Evolutionary conservation across 2,329 filamentous ascomycete species (phyloP), one percentile per base, ranked within the genome.

Genomic region (Pseudocercospora musae): DNA sequence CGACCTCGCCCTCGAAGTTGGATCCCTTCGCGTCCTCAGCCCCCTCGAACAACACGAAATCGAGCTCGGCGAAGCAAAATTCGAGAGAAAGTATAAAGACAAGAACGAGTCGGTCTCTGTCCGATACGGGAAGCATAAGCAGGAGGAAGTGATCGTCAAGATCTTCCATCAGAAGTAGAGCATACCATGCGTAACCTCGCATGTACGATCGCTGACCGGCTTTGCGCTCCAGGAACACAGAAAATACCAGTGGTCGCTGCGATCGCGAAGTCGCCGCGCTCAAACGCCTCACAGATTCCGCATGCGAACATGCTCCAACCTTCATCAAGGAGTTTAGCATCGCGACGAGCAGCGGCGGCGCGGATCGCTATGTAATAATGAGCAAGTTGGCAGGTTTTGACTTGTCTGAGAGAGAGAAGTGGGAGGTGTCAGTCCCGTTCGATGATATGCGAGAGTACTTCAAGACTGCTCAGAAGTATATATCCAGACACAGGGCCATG

Each of bases 281-380:
- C 20, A 55, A 60, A 29, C 9, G 15, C 5, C 50, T 60, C 13
- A 60, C 58, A 6, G 21, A 25, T 10, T n/a, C 10, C 13, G 15
- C 21, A 2, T 60, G 58, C 50, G 21, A 55, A 11, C n/a, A 60
- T n/a, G 50, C 50, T 1, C 58, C 58, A 1, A 46, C 33, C 4
- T 55, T 31, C 23, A 29, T 60, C 9, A 42, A 40, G 8, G 40
- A 54, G 13, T 60, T 60, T 33, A 52, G 15, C 4, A 23, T 53
- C 4, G 50, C 27, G n/a, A n/a, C 27, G 9, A 37, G 1, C 1
- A 37, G 3, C 8, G 37, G 37, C 5, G 50, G 25, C 5, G 13
- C 20, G 5, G 58, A 54, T 13, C 58, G 42, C 25, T 60, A 60
- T 21, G 58, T 60, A 5, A 31, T 60, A 7, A 60, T 60, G 50